Conservation (phyloP, 2,329 filamentous ascomycete genomes). For the Drechslerella stenobrocha region DNA sequence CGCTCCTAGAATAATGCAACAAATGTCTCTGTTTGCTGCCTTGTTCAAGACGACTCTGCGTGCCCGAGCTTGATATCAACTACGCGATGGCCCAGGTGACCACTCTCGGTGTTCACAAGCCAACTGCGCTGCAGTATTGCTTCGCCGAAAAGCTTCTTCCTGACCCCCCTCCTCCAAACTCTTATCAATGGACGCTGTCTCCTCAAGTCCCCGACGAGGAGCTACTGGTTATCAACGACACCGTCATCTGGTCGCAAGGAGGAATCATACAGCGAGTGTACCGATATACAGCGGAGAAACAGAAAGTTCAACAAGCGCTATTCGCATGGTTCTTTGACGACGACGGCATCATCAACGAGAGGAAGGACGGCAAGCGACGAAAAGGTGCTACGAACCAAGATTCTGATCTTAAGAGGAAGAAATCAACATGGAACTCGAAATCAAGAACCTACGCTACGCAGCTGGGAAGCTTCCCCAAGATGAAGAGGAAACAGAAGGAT, state of each 20-base stretch:
- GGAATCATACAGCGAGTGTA: conserved; percentile 82
- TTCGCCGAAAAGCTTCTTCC: conserved; percentile 77
- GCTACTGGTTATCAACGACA: conserved; percentile 71
- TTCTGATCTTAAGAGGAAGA: conserved; percentile 50
- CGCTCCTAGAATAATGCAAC: conserved; percentile 25
- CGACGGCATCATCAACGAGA: conserved; percentile 47
- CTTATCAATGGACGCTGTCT: conserved; percentile 76
- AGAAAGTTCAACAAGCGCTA: conserved; percentile 81
- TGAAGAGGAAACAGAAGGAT: conserved; percentile 46
- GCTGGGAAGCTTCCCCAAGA: conserved; percentile 52
- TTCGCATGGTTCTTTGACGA: conserved; percentile 73
- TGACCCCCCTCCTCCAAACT: conserved; percentile 65
- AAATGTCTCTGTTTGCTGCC: conserved; percentile 12
- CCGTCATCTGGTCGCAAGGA: conserved; percentile 87
- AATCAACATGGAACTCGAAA: conserved; percentile 52
- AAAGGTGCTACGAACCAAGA: conserved; percentile 50
- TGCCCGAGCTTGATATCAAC: conserved; percentile 34
- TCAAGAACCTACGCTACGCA: conserved; percentile 56
- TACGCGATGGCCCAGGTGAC: conserved; percentile 80
- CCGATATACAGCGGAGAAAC: conserved; percentile 82
- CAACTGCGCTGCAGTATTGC: conserved; percentile 79
- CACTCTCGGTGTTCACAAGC: conserved; percentile 88
- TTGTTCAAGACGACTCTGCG: conserved; percentile 15
- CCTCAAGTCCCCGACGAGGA: conserved; percentile 70
- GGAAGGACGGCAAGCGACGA: conserved; percentile 51